These are phyloP conservation scores for Monosporascus ibericus DNA, from an alignment of 2,329 filamentous ascomycete species.

Conservation along the genomic window DNA sequence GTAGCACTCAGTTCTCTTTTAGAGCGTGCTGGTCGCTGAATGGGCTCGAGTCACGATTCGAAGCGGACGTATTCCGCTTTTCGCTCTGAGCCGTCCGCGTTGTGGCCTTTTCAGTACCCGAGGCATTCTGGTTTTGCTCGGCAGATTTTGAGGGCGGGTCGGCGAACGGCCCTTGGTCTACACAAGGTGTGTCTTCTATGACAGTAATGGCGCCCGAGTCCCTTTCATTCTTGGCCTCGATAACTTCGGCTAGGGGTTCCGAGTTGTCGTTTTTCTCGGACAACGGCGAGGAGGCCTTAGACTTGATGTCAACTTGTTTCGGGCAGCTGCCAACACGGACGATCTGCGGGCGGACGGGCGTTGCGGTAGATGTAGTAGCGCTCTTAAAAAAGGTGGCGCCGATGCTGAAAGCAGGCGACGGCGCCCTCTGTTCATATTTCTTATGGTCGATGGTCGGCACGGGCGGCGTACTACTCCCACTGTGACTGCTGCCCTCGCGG, in stretches of 20 bases:
- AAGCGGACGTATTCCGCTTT: conserved; percentile 17
- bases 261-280: conserved; percentile 16
- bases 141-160: conserved; percentile 39
- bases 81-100: conserved; percentile 32
- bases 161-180: conserved; percentile 54
- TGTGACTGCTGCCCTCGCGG: conserved; percentile 46
- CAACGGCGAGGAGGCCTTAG: conserved; percentile 15
- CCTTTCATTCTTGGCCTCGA: conserved; percentile 10
- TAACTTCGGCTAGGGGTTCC: conserved; percentile 11
- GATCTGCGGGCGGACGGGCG: conserved; percentile 51
- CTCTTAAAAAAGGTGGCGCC: conserved; percentile 64
- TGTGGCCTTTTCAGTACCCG: conserved; percentile 48
- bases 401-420: conserved; percentile 56
- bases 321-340: conserved; percentile 48
- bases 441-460: conserved; percentile 66
- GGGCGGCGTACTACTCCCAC: conserved; percentile 55
- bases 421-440: conserved; percentile 40
- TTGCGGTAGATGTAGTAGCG: conserved; percentile 51
- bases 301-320: conserved; percentile 31
- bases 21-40: conserved; percentile 28
- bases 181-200: conserved; percentile 41
- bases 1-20: conserved; percentile 16
- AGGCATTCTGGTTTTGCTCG: conserved; percentile 34
- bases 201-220: conserved; percentile 42
- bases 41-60: conserved; percentile 19